Base-by-base conservation (phyloP, 148 eudicot species). In the Cornus suecica region DNA sequence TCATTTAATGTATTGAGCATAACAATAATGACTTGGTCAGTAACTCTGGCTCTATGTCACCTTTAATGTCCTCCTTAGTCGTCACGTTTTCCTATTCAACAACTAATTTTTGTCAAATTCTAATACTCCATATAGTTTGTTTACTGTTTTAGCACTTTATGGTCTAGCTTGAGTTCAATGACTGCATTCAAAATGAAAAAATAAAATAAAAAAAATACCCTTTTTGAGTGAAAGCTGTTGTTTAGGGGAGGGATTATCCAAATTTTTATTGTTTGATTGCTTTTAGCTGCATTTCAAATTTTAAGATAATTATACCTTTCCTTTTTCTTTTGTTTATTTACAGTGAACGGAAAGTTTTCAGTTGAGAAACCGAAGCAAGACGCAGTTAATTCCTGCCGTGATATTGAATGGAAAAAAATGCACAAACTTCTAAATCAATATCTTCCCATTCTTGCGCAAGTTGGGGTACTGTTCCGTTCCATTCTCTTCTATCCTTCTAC, bases 371-470 rank as follows among this genome's bases (percentile, higher is more conserved):
- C 88, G 52, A 86, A 87, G 66, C 85, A 88, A 75, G 76, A 82
- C 45, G 83, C 83, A 25, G 60, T 78, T 34, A 89, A 83, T 70
- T 86, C 79, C 24, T 82, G 74, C 25, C 84, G 75, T 52, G 92
- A 88, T 63, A 80, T 80, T 56, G 92, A 89, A 80, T 48, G 54
- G 72, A 85, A 79, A 77, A 91, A 86, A 80, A 83, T 86, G 83
- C 87, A 81, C 54, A 86, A 90, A 69, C 86, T 89, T 81, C 74
- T 90, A 29, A 77, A 88, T 79, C 87, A 90, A 82, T 93, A 93
- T 80, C 72, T 79, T 76, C 71, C 68, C 74, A 82, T 86, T 61
- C 80, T 87, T 71, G 62, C 81, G 70, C 76, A 88, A 67, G 74
- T 48, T 14, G 89, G 88, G 91, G 97, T 90, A 87, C 25, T 61